Conservation (phyloP, 2,329 filamentous ascomycete genomes). For the Pseudogymnoascus sp. region DNA sequence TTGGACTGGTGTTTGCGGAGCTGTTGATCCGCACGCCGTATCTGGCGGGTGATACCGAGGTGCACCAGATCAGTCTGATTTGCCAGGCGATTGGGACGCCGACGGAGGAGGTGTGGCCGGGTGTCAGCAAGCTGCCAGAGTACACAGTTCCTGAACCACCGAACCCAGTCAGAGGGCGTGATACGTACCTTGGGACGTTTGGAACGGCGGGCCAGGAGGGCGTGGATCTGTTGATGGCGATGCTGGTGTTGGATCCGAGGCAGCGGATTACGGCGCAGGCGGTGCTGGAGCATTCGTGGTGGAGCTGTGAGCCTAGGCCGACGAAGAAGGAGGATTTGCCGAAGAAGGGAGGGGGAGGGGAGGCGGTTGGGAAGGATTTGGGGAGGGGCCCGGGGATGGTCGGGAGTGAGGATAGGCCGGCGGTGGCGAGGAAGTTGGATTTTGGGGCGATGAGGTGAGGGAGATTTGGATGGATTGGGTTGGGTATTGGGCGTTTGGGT, state of each 20-base stretch:
- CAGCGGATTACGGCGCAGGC: slow-evolving; percentile 70
- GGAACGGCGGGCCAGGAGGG: slow-evolving; percentile 72
- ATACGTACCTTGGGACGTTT: slow-evolving; percentile 70
- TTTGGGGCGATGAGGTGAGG: slow-evolving; percentile 23
- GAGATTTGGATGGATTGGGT: neutral
- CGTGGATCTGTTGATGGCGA: slow-evolving; percentile 79
- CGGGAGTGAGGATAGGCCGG: slow-evolving; percentile 24
- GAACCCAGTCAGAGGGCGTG: slow-evolving; percentile 54
- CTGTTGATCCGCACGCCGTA: slow-evolving; percentile 76
- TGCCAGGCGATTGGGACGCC: slow-evolving; percentile 82
- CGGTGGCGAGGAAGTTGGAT: slow-evolving; percentile 27
- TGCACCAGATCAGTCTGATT: slow-evolving; percentile 79
- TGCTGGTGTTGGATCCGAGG: slow-evolving; percentile 77
- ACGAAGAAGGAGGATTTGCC: slow-evolving; percentile 77
- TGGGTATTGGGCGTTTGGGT: neutral
- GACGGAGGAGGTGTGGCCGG: slow-evolving; percentile 91
- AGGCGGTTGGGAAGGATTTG: slow-evolving; percentile 74
- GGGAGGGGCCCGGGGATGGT: slow-evolving; percentile 66
- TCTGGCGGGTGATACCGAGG: slow-evolving; percentile 73
- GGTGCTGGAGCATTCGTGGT: slow-evolving; percentile 78
- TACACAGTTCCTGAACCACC: slow-evolving; percentile 60
- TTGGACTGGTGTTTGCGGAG: slow-evolving; percentile 89
- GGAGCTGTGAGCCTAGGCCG: slow-evolving; percentile 73
- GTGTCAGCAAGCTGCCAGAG: slow-evolving; percentile 69
- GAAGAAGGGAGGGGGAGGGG: slow-evolving; percentile 61